These are phyloP conservation scores for Xylaria bambusicola DNA, from an alignment of 495 filamentous ascomycete species.

Conservation along the genomic window DNA sequence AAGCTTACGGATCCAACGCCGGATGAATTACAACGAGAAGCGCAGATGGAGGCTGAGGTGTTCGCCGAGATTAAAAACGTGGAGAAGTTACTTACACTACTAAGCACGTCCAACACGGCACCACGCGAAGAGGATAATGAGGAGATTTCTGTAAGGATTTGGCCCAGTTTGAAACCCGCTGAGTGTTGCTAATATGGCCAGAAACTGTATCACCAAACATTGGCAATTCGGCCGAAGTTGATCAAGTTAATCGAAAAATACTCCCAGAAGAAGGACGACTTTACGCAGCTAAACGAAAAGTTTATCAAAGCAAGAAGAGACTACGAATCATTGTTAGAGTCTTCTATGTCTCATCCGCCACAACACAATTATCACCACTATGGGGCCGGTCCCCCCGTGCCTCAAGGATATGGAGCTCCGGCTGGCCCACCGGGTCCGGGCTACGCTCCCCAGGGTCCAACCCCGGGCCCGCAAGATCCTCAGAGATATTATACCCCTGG, in stretches of 20 bases:
- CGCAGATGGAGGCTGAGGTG: constrained; percentile 95
- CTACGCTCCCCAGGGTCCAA: constrained; percentile 50
- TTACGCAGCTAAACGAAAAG: constrained; percentile 97
- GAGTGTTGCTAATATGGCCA: constrained; percentile 31
- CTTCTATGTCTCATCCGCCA: constrained; percentile 88
- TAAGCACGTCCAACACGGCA: constrained; percentile 93
- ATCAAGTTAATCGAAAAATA: constrained; percentile 99
- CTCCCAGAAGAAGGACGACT: constrained; percentile 99
- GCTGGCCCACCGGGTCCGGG: constrained; percentile 40
- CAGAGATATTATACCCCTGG: constrained; percentile 71
- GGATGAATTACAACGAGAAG: constrained; percentile 92
- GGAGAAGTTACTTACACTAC: constrained; percentile 87
- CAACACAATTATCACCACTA: constrained; percentile 68
- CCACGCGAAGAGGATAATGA: constrained; percentile 86
- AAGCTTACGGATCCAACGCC: constrained; percentile 92
- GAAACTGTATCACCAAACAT: constrained; percentile 88
- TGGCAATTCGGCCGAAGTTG: constrained; percentile 92
- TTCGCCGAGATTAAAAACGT: constrained; percentile 99
- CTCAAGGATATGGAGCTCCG: constrained; percentile 62
- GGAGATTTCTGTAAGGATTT: constrained; percentile 73
- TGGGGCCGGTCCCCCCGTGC: constrained; percentile 56
- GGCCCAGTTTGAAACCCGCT: not conserved
- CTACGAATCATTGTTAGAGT: constrained; percentile 93
- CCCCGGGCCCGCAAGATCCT: constrained; percentile 58
- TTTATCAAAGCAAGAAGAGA: constrained; percentile 98